Percentiles rank a stretch among this genome's conserved stretches.
These are phyloP conservation scores for Termitomyces sp. DNA, from an alignment of 768 basidiomycete genomes.

Conservation along the genomic window DNA sequence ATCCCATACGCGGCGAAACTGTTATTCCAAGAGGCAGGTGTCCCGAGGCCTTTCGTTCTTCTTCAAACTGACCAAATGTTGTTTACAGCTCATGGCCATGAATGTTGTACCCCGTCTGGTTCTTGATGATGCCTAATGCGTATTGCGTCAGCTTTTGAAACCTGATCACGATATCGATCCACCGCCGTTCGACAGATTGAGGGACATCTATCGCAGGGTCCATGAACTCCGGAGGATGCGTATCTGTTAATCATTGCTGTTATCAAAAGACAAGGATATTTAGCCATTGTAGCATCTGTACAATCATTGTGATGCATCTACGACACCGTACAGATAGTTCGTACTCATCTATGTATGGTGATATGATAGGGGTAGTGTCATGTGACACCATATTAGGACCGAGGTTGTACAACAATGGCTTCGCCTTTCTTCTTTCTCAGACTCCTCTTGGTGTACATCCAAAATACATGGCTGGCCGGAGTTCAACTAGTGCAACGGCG, in stretches of 20 bases:
- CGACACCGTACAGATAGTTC: background rate
- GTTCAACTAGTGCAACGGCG: constrained; percentile 61
- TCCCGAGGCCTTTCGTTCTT: background rate
- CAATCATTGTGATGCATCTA: background rate
- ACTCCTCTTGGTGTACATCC: background rate
- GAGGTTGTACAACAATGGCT: background rate
- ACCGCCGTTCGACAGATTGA: background rate
- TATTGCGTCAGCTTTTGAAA: background rate
- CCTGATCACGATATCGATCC: background rate
- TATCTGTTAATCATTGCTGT: constrained; percentile 10
- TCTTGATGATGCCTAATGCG: constrained; percentile 66
- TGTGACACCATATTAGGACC: background rate
- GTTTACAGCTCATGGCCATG: constrained; percentile 86
- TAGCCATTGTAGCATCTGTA: background rate
- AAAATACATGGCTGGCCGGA: constrained; percentile 45
- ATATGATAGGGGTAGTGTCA: background rate
- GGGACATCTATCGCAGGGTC: constrained; percentile 4
- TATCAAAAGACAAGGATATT: constrained; percentile 1
- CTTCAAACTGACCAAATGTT: background rate
- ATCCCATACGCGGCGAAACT: constrained; percentile 96
- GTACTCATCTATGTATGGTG: background rate
- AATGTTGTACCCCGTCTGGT: constrained; percentile 89
- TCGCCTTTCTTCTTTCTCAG: background rate
- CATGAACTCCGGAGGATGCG: background rate
- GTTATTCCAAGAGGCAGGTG: constrained; percentile 79